Percentiles rank a stretch among this genome's conserved stretches.
Evolutionary conservation across 1,284 basidiomycete genomes (phyloP).

Genomic region (Cryptococcus floricola): DNA sequence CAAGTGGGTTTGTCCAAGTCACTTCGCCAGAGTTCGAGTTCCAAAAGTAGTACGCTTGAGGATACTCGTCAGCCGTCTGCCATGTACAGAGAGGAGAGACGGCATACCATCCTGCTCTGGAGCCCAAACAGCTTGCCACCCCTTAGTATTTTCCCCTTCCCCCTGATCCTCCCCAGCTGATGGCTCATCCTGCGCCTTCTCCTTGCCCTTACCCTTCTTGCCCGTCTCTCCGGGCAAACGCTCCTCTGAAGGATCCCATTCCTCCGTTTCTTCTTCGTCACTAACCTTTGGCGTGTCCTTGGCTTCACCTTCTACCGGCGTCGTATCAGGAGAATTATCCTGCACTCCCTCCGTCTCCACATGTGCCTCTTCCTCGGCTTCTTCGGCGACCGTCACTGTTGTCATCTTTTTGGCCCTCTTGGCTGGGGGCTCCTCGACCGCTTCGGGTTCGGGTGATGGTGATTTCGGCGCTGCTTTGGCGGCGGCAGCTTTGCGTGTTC

Average conservation of each 20-base stretch:
- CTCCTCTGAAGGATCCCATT: slow-evolving; percentile 25
- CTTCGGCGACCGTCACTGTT: slow-evolving; percentile 2
- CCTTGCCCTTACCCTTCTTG: slow-evolving; percentile 19
- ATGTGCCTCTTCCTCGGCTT: slow-evolving; percentile 13
- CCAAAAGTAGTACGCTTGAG: slow-evolving; percentile 75
- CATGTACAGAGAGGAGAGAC: background rate
- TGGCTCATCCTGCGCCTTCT: slow-evolving; percentile 2
- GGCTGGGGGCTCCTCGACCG: background rate
- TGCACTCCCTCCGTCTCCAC: background rate
- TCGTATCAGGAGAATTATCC: too few relatives aligned
- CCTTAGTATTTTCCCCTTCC: slow-evolving; percentile 24
- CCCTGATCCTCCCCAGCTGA: slow-evolving; percentile 1
- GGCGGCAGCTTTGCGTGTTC: too few relatives aligned
- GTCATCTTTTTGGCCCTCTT: slow-evolving; percentile 5
- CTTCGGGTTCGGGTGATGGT: background rate
- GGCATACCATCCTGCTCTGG: slow-evolving; percentile 61
- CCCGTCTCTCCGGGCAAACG: slow-evolving; percentile 12
- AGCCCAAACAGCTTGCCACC: slow-evolving; percentile 79
- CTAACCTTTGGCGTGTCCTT: background rate
- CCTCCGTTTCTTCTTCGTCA: slow-evolving; percentile 4
- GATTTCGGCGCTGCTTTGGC: background rate
- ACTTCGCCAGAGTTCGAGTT: slow-evolving; percentile 74
- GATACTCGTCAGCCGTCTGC: background rate
- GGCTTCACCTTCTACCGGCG: too few relatives aligned
- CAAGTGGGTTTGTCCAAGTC: slow-evolving; percentile 81